phyloP scores from a whole-genome alignment of 306 rosid genomes.

The Gynostemma pentaphyllum region DNA sequence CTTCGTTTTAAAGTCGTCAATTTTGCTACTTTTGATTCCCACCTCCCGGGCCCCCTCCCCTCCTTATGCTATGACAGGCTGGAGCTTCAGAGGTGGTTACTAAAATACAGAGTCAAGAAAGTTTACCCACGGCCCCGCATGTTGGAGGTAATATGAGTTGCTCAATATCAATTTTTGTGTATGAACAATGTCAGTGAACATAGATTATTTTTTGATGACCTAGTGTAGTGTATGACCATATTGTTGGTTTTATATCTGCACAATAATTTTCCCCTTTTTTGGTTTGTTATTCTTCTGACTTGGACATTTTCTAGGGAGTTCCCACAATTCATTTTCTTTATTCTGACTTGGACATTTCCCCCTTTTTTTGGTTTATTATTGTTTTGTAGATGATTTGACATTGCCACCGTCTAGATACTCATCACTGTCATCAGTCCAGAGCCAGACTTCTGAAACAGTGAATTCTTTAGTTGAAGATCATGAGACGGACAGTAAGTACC shows the following conservation, averaged over 20 bases:
- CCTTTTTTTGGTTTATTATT: too few relatives aligned
- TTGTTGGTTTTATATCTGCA: background rate
- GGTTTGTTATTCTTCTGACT: background rate
- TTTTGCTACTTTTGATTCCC: constrained; percentile 1
- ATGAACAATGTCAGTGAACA: background rate
- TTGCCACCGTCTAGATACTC: constrained; percentile 39
- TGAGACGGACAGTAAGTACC: constrained; percentile 41
- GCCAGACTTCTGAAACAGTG: constrained; percentile 30
- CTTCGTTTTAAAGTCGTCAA: constrained; percentile 6
- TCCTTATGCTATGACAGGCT: constrained; percentile 20
- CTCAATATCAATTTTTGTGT: background rate
- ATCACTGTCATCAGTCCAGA: constrained; percentile 36
- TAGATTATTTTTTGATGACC: background rate
- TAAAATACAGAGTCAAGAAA: constrained; percentile 30
- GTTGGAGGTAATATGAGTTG: constrained; percentile 36
- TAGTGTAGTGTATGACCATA: background rate
- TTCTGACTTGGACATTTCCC: too few relatives aligned
- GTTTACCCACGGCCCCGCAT: constrained; percentile 32
- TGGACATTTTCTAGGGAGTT: background rate
- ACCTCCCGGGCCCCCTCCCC: too few relatives aligned
- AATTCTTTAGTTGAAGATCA: constrained; percentile 38
- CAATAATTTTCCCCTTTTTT: too few relatives aligned
- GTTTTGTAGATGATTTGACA: constrained; percentile 42
- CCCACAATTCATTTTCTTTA: too few relatives aligned
- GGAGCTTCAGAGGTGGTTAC: constrained; percentile 37